Base-by-base conservation (phyloP, 108 stramenopile species). In the Cyclostephanos tholiformis region DNA sequence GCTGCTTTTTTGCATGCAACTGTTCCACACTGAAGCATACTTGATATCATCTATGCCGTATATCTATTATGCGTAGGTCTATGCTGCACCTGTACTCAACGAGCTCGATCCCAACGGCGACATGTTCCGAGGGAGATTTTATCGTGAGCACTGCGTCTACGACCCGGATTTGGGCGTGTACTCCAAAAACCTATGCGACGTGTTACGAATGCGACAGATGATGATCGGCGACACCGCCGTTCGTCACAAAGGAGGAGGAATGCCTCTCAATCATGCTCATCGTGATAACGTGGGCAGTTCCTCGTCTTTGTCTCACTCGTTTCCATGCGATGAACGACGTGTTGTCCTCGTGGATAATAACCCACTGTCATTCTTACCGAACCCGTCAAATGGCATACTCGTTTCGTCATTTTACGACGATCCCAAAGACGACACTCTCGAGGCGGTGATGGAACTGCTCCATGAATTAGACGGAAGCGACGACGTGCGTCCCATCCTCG, bases 331-430 rank as follows among this genome's bases (percentile, higher is more conserved):
- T 53, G 82, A 80, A 63, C 64, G 81, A 38, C 93, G 97, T 19
- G 90, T 95, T 26, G 96, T 99, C 19, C 83, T 99, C 29, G 97
- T 99, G 51, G 99, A 99, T 80, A 99, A 99, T 84, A 97, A 96
- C 65, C 98, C 98, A 16, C 77, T 95, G 68, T 86, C 87, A 11
- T 98, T 97, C 76, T 61, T 96, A 59, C 87, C 94, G 22, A 96
- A 98, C 71, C 94, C 95, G 13, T 87, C 87, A 53, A 99, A 99
- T 84, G 99, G 99, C 59, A 96, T 99, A 73, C 95, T 99, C 62
- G 99, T 99, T 32, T 95, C 91, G 65, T 91, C 86, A 52, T 99
- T 98, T 88, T 99, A 96, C 73, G 95, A 98, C 46, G 98, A 99
- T 78, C 87, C 86, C 6, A 82, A 90, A 36, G 98, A 99, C 75